phyloP scores from a whole-genome alignment of 225 moss, liverwort and hornwort species.

The Physcomitrium patens region DNA sequence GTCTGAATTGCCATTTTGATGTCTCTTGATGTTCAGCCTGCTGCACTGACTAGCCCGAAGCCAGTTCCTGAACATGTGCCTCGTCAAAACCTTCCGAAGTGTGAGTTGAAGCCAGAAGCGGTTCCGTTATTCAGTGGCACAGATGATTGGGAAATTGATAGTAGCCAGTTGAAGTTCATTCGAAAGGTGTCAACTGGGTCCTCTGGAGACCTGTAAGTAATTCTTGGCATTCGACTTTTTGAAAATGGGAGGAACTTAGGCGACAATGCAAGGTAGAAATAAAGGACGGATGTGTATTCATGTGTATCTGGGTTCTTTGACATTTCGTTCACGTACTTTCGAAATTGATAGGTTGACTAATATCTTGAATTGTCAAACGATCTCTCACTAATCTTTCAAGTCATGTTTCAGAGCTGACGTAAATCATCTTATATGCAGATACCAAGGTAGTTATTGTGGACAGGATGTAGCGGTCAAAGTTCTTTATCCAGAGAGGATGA shows the following conservation, averaged over 20 bases:
- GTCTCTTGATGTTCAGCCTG: conserved; percentile 40
- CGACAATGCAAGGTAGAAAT: background rate
- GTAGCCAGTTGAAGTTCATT: conserved; percentile 69
- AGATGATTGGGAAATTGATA: conserved; percentile 98
- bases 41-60: conserved; percentile 35
- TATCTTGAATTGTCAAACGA: no score
- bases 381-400: background rate
- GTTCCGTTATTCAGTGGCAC: conserved; percentile 30
- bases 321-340: no score
- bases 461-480: conserved; percentile 96
- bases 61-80: conserved; percentile 22
- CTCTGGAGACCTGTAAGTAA: conserved; percentile 85
- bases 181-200: conserved; percentile 81
- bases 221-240: background rate
- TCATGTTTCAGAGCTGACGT: conserved; percentile 21
- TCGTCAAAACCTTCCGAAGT: conserved; percentile 31
- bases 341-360: no score
- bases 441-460: conserved; percentile 89
- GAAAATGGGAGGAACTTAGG: background rate
- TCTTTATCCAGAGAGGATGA: conserved; percentile 69
- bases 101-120: conserved; percentile 16
- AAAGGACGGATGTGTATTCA: no score
- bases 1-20: conserved; percentile 28
- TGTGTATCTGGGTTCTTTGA: no score
- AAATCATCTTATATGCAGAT: conserved; percentile 44